Evolutionary conservation across 768 basidiomycete species (phyloP).

Genomic region (Leccinellum rugosiceps): DNA sequence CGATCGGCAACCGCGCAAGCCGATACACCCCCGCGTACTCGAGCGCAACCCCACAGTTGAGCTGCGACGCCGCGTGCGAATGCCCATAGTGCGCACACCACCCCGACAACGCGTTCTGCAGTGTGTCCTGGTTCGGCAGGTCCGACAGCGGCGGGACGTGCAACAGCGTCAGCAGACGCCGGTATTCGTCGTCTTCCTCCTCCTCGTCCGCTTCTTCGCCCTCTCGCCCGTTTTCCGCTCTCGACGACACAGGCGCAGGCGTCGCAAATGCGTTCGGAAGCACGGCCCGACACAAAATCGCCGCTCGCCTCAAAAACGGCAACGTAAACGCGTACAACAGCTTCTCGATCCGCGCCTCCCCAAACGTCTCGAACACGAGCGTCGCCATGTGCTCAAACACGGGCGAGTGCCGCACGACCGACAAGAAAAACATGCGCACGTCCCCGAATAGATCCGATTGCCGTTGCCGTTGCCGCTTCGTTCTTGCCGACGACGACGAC

Average conservation of each 20-base stretch:
- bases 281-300: slow-evolving; percentile 79
- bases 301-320: slow-evolving; percentile 86
- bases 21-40: slow-evolving; percentile 86
- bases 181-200: slow-evolving; percentile 64
- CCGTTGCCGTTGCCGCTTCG: background rate
- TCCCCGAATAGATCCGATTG: slow-evolving; percentile 73
- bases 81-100: slow-evolving; percentile 91
- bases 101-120: slow-evolving; percentile 84
- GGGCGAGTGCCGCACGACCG: slow-evolving; percentile 84
- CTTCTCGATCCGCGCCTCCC: slow-evolving; percentile 82
- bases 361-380: slow-evolving; percentile 73
- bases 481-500: background rate
- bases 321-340: slow-evolving; percentile 84
- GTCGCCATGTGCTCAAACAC: slow-evolving; percentile 84
- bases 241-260: slow-evolving; percentile 28
- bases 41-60: slow-evolving; percentile 74
- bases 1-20: slow-evolving; percentile 73
- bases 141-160: slow-evolving; percentile 78
- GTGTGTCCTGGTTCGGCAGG: slow-evolving; percentile 76
- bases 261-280: slow-evolving; percentile 58
- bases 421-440: slow-evolving; percentile 87
- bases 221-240: slow-evolving; percentile 7
- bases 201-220: slow-evolving; percentile 33
- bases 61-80: slow-evolving; percentile 72
- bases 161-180: slow-evolving; percentile 68